phyloP scores from a whole-genome alignment of 2,329 filamentous ascomycete species.

The Epichloe typhina region DNA sequence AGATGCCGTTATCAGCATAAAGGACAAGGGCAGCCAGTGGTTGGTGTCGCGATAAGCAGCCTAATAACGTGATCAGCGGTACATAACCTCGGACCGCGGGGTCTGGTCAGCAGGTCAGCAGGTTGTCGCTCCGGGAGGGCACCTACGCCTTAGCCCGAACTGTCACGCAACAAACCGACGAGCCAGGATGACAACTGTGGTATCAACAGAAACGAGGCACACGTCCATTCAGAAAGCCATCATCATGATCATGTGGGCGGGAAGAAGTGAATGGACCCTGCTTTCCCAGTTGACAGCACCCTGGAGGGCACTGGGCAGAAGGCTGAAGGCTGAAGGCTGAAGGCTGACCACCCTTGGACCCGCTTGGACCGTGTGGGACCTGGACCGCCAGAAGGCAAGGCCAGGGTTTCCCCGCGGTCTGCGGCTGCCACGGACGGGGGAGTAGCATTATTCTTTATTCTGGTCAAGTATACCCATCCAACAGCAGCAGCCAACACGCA shows the following conservation, averaged over 20 bases:
- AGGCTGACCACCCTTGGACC: too few species aligned
- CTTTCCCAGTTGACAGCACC: too few species aligned
- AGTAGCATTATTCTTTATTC: too few species aligned
- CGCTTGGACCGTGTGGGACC: too few species aligned
- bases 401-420: too few species aligned
- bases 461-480: too few species aligned
- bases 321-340: too few species aligned
- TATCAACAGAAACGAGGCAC: slow-evolving; percentile 2
- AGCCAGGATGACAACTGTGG: background rate
- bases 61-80: slow-evolving; percentile 6
- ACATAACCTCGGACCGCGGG: slow-evolving; percentile 3
- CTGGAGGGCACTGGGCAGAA: too few species aligned
- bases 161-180: background rate
- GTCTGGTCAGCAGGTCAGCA: slow-evolving; percentile 8
- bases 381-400: too few species aligned
- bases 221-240: slow-evolving; percentile 4
- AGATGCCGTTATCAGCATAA: background rate
- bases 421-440: too few species aligned
- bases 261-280: background rate
- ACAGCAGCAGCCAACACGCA: too few species aligned
- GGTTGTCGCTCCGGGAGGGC: background rate
- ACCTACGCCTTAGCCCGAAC: background rate
- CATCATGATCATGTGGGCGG: slow-evolving; percentile 6
- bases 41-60: slow-evolving; percentile 4
- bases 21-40: background rate